Conservation (phyloP, 2,329 filamentous ascomycete species). For the Rutstroemia sp. region DNA sequence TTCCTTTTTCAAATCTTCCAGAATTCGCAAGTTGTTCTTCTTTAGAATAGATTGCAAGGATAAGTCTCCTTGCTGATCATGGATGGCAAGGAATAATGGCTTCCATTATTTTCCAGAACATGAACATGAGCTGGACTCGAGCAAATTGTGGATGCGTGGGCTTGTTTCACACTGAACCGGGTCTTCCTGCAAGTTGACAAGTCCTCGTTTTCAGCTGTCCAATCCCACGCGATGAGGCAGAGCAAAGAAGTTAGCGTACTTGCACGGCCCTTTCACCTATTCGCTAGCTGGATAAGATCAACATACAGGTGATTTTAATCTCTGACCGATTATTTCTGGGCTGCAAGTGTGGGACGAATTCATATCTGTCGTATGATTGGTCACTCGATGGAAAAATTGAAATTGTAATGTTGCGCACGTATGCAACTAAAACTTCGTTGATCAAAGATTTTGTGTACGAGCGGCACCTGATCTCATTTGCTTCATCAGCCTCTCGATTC, state of each 20-base stretch:
- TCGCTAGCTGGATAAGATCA: constrained; percentile 20
- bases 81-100: constrained; percentile 13
- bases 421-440: constrained; percentile 8
- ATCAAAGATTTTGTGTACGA: constrained; percentile 10
- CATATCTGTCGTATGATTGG: background rate
- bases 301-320: constrained; percentile 4
- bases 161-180: constrained; percentile 24
- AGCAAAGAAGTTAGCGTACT: constrained; percentile 2
- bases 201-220: constrained; percentile 19
- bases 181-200: constrained; percentile 17
- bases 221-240: constrained; percentile 20
- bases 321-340: constrained; percentile 5
- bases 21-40: constrained; percentile 21
- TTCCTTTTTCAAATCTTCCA: background rate
- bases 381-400: background rate
- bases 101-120: constrained; percentile 27
- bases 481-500: constrained; percentile 1
- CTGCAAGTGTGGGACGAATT: background rate
- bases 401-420: constrained; percentile 8
- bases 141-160: constrained; percentile 9
- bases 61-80: constrained; percentile 4
- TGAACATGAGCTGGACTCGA: constrained; percentile 17
- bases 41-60: constrained; percentile 13
- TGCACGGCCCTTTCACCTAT: constrained; percentile 13
- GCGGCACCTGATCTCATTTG: constrained; percentile 9